These are phyloP conservation scores for Opeltia flavorubescens DNA, from an alignment of 495 filamentous ascomycete genomes.

Conservation along the genomic window DNA sequence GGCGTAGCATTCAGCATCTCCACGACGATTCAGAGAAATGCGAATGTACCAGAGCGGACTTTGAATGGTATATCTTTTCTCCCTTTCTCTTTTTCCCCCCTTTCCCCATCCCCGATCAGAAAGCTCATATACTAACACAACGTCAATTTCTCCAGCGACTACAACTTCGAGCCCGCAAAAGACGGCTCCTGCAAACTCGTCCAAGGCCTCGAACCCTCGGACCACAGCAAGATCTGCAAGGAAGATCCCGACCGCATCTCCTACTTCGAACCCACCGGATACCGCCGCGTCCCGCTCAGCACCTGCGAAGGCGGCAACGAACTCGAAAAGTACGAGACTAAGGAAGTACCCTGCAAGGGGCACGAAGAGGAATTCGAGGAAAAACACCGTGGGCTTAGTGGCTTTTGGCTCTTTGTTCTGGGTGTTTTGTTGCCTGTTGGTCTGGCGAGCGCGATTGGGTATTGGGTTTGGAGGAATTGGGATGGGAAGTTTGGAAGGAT, in stretches of 20 bases:
- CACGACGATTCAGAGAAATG: slow-evolving; percentile 62
- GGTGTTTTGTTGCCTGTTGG: slow-evolving; percentile 53
- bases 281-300: slow-evolving; percentile 77
- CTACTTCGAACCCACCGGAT: slow-evolving; percentile 73
- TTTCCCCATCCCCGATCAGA: neutral
- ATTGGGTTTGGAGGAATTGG: slow-evolving; percentile 77
- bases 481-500: slow-evolving; percentile 83
- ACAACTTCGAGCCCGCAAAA: slow-evolving; percentile 69
- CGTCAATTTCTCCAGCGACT: slow-evolving; percentile 50
- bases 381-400: slow-evolving; percentile 51
- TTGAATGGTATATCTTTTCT: slow-evolving; percentile 63
- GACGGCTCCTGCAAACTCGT: slow-evolving; percentile 69
- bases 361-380: slow-evolving; percentile 64
- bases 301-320: slow-evolving; percentile 66
- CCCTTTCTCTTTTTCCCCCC: neutral
- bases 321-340: slow-evolving; percentile 44
- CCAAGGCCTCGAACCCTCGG: slow-evolving; percentile 47
- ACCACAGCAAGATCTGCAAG: slow-evolving; percentile 50
- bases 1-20: slow-evolving; percentile 47
- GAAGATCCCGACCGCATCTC: slow-evolving; percentile 50
- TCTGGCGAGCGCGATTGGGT: slow-evolving; percentile 58
- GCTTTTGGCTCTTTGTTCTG: slow-evolving; percentile 72
- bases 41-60: slow-evolving; percentile 69
- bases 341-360: slow-evolving; percentile 49
- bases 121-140: neutral